Base-by-base conservation (phyloP, 768 basidiomycete genomes). In the Mycena vulgaris region DNA sequence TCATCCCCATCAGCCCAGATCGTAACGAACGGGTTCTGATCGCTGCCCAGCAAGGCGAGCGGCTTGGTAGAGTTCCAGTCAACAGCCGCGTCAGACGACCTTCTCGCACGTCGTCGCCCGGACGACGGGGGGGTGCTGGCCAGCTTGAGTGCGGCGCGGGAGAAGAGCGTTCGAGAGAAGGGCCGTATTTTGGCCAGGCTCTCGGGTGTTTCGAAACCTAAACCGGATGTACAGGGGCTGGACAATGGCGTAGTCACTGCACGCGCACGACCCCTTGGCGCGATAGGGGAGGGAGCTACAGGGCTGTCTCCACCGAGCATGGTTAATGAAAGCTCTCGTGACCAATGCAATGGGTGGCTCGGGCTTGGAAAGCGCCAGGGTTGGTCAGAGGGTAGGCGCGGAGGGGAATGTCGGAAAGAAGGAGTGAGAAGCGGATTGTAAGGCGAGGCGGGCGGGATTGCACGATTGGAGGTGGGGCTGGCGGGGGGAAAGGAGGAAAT, bases 331-430 rank as follows among this genome's bases (percentile, higher is more conserved):
- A 93, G 76, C 65, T 93, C 91, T 39, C 89, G 87, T 19, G 88
- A 85, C 42, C 80, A 85, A 78, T 93, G 91, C 47, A 94, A 80
- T 2, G 93, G 93, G 75, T 95, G 92, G 65, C 91, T 93, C 14
- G 93, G 92, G 74, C 92, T 94, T 10, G 92, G 89, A 76, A 90
- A 93, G 40, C 92, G 89, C 93, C 93, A 95, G 3, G 93, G 93
- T 68, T 94, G 93, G 74, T 93, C 91, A 21, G 90, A 92, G 8
- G 92, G 92, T 27, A 91, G 87, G 13, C 89, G 91, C 0, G 90
- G 88, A 21, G 92, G 91, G 13, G 92, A 93, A 78, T 94, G 93
- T 42, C 92, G 89, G 78, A 94, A 94, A 5, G 92, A 87, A 0
- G 93, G 93, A 0, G 93, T 93, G 37, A 88, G 82, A 17, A 89